Evolutionary conservation across 2,329 filamentous ascomycete species (phyloP), one percentile per base, ranked within the genome.

Genomic region (Dothidotthia symphoricarpi): DNA sequence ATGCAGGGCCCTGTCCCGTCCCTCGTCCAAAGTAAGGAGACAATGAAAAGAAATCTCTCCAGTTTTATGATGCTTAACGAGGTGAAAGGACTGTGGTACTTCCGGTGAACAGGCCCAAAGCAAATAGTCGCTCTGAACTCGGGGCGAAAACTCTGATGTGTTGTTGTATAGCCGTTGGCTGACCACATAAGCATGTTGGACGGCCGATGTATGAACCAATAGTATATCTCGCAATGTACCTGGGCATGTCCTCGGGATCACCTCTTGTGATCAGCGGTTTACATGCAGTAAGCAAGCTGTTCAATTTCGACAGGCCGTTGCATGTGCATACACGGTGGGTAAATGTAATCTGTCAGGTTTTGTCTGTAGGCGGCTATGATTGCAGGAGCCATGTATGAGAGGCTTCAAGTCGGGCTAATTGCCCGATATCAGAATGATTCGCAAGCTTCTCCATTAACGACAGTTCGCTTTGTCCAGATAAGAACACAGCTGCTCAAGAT

Each of bases 11-110:
- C 36, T 43, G 13, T 13, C 33, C 50, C 70, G 41, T 76, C 85
- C 83, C 88, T 93, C 93, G 69, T 93, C 93, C 75, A 94, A 94
- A 16, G 88, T 94, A 61, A 93, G 79, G 58, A 94, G 86, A 83
- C 94, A 80, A 60, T 84, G 82, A 65, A 94, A 94, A 1, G 87
- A 91, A 58, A 94, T 82, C 61, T 87, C 70, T 57, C 82, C 83
- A 49, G 78, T 75, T 69, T 86, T 86, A 73, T 83, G 81, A 60
- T 77, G 78, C 55, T 78, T 69, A 32, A 93, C 87, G 16, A 94
- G 77, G 52, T 83, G 76, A 64, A 34, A 80, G 75, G 45, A 89
- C 78, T 2, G 88, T 88, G 47, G 84, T 90, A 56, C 85, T 89
- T 36, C 88, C 88, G 1, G 88, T 94, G 8, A 88, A 88, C 31